Evolutionary conservation across 257 asterid genomes (phyloP), one percentile per base, ranked within the genome.

Genomic region (Eustoma russellianum): DNA sequence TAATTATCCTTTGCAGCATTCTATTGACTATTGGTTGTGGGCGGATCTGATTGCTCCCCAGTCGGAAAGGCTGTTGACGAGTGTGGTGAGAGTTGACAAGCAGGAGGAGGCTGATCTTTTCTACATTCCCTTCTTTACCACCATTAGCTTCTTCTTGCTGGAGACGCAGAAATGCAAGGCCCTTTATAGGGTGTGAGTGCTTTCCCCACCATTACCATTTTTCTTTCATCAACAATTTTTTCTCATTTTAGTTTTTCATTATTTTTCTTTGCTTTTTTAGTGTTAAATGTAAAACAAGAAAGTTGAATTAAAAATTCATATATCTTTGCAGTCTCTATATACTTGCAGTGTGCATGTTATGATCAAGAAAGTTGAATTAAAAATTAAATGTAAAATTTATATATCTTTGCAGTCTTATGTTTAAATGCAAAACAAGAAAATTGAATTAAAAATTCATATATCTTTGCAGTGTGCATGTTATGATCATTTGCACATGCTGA

Each of bases 151-250:
- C 77, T 92, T 92, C 82, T 78, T 92, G 82, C 35, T 88, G 81
- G 97, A 88, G 82, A 83, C 79, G 19, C 95, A 79, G 63, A 79
- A 88, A 41, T 88, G 97, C 97, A 92, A 85, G 78, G 88, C 94
- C 60, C 97, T 88, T 69, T 88, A 92, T 81, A 85, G 95, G 99
- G 99, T 92, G 99, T 92, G 99, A 92, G 99, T 92, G 97, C 66
- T 63, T 70, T 77, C 60, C 94, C 50, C 33, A 19, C 11, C 30
- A 28, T 28, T 28, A 45, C 17, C 41, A 12, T 53, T n/a, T 41
- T 41, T 33, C 38, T 33, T 19, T 1, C 8, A 6, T 41, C 19
- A 11, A 3, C 34, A 54, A 16, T 35, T 16, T 40, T 3, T 40
- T 9, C 6, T 15, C 3, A 16, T 34, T 55, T 41, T 38, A 13